Evolutionary conservation across 2,329 filamentous ascomycete genomes (phyloP), one percentile per base, ranked within the genome.

Genomic region (Aspergillus pseudonomiae): DNA sequence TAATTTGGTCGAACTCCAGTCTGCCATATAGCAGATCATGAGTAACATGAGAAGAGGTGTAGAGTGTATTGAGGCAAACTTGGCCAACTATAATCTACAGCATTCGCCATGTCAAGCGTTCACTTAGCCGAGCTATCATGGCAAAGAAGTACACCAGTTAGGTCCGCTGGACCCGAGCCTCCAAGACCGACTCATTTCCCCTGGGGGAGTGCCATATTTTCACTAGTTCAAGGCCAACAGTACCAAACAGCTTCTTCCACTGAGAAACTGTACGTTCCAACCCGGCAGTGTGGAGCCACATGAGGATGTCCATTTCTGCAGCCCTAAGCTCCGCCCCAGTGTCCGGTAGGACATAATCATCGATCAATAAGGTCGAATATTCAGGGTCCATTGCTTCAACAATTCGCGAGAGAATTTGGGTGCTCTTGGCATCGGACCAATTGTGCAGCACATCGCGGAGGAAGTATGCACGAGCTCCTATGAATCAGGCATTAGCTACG

Each of bases 321-420:
- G 62, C 64, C 6, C 71, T 66, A 50, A 69, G 68, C 1, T 66
- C 61, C 3, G 78, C 71, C 2, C 72, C 73, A 2, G 62, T 71
- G 14, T 79, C 73, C 5, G 79, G 77, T 11, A 82, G 65, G 0
- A 79, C 67, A 54, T 75, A 74, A 36, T 83, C 80, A 53, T 78
- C 75, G n/a, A 83, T 74, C 14, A 84, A 64, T 3, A 83, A 61
- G 34, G 78, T 77, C 0, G 77, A 80, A 58, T 79, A 75, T 1
- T 73, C 73, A 3, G 68, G 71, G 28, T 71, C 70, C 75, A 80
- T 80, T 0, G 75, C 78, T 16, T 58, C 61, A 4, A 65, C 72
- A n/a, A 74, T 61, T 2, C 45, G 48, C 12, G 55, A 62, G 6
- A 77, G 66, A 36, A 78, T 77, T 39, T 72, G 65, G 11, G 65